Conservation (phyloP, 2,329 filamentous ascomycete genomes). For the Pseudocercospora crystallina region DNA sequence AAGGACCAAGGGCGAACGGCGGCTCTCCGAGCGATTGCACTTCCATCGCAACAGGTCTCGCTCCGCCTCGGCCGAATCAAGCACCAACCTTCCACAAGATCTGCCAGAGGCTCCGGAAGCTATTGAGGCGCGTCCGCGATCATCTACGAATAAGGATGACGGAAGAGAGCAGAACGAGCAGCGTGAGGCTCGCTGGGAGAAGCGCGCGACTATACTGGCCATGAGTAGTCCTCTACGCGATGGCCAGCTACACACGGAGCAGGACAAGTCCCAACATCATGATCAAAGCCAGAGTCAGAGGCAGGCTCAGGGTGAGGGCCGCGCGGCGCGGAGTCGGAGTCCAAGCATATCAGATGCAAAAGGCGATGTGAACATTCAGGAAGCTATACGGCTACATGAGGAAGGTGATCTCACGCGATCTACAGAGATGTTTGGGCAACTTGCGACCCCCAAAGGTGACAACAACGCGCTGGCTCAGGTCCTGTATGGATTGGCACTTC, state of each 20-base stretch:
- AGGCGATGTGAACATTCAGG: slow-evolving; percentile 70
- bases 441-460: slow-evolving; percentile 79
- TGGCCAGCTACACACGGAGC: slow-evolving; percentile 26
- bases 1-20: slow-evolving; percentile 37
- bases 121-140: slow-evolving; percentile 37
- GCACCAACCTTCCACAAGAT: slow-evolving; percentile 74
- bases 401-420: slow-evolving; percentile 73
- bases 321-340: slow-evolving; percentile 30
- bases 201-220: slow-evolving; percentile 85
- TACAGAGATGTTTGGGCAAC: slow-evolving; percentile 77
- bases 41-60: slow-evolving; percentile 55
- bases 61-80: slow-evolving; percentile 57
- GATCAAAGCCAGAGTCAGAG: not conserved
- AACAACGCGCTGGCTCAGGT: slow-evolving; percentile 96
- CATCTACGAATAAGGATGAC: slow-evolving; percentile 28
- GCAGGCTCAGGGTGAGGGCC: not conserved
- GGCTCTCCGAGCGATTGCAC: slow-evolving; percentile 71
- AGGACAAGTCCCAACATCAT: not conserved
- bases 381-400: slow-evolving; percentile 94
- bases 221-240: slow-evolving; percentile 48
- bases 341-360: slow-evolving; percentile 38
- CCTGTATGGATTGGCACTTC: slow-evolving; percentile 87
- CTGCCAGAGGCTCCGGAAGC: slow-evolving; percentile 78
- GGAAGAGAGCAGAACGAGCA: slow-evolving; percentile 46
- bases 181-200: slow-evolving; percentile 82